phyloP scores from a whole-genome alignment of 2,329 filamentous ascomycete species.

The Akanthomyces muscarius region DNA sequence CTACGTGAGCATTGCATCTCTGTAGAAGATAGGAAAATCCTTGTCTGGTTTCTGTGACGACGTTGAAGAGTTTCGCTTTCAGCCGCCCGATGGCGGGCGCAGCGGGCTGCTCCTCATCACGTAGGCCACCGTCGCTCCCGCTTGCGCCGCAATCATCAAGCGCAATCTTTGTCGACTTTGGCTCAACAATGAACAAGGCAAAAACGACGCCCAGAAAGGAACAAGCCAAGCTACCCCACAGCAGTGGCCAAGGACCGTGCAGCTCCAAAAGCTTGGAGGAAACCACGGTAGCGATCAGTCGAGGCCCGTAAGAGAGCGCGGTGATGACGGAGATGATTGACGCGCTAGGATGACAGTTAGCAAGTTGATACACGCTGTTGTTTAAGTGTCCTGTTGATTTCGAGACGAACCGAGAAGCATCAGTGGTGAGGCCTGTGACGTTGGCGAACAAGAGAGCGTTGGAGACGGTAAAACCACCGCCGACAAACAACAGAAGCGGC shows the following conservation, averaged over 20 bases:
- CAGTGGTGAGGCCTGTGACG: not conserved
- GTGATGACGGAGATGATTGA: not conserved
- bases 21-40: not conserved
- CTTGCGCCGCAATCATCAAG: too few relatives aligned
- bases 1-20: not conserved
- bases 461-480: not conserved
- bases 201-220: too few relatives aligned
- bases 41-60: too few relatives aligned
- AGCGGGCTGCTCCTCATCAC: too few relatives aligned
- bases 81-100: too few relatives aligned
- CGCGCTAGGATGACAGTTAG: not conserved
- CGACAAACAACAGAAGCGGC: not conserved
- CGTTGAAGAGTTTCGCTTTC: too few relatives aligned
- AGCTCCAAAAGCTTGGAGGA: not conserved
- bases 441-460: not conserved
- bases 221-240: not conserved
- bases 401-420: not conserved
- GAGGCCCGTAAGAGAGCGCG: not conserved
- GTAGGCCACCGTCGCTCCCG: too few relatives aligned
- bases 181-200: too few relatives aligned
- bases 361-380: not conserved
- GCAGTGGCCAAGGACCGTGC: not conserved
- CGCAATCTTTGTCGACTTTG: too few relatives aligned
- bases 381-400: too few relatives aligned
- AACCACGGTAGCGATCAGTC: not conserved